Evolutionary conservation across 257 asterid species (phyloP), one percentile per base, ranked within the genome.

Genomic region (Prunella vulgaris): DNA sequence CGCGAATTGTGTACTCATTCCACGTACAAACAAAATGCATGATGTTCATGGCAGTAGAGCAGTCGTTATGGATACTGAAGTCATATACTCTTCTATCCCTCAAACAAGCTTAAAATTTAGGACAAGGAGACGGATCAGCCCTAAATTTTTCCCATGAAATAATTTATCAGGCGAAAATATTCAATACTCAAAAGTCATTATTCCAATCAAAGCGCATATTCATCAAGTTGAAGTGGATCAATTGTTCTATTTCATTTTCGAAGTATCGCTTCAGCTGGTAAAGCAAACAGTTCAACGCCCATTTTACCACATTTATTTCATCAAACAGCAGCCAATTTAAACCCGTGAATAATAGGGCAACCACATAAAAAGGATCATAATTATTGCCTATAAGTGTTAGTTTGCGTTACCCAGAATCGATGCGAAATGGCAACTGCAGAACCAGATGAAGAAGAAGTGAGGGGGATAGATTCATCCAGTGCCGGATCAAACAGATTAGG

Each of bases 351-450:
- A 22, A 17, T 21, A 37, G 48, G 54, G 15, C 40, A 71, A 64
- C 22, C 22, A 35, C 17, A 64, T 21, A 12, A 63, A 63, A 28
- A 37, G 67, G 66, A 30, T 25, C 32, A 21, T n/a, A 65, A 48
- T 25, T n/a, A 68, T 12, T 44, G 51, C 35, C 48, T 35, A 33
- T 27, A 53, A 49, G 33, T 37, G 58, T n/a, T 46, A 37, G 56
- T 33, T 71, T 28, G 7, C 13, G 64, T 77, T 85, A 91, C 97
- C 97, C 97, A 91, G 74, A 91, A 88, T 59, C 97, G 86, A 83
- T 91, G 95, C 7, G 97, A 91, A 82, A 87, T 78, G 71, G 86
- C 80, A 81, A 77, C 91, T 1, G 83, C 76, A 5, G 89, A 81
- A 32, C 76, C 77, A n/a, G 85, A 5, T 7, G 84, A 70, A 51